Conservation (phyloP, 225 moss, liverwort and hornwort genomes). For the Marchantia paleacea region DNA sequence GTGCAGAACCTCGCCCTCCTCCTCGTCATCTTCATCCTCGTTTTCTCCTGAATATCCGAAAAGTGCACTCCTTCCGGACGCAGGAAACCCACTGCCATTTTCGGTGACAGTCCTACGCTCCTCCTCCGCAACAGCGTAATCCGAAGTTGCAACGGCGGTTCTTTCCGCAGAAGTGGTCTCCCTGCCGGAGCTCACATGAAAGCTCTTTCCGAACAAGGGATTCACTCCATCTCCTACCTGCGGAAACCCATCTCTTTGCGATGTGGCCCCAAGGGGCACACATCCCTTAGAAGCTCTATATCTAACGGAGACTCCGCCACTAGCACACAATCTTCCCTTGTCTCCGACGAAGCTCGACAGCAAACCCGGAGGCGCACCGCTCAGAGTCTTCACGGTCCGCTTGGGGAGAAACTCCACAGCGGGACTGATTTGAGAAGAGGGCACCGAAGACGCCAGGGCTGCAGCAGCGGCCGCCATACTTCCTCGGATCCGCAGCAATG, state of each 20-base stretch:
- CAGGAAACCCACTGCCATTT: conserved; percentile 14
- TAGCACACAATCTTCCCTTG: conserved; percentile 20
- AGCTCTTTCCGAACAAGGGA: conserved; percentile 26
- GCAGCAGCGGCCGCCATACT: conserved; percentile 33
- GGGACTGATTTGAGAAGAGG: conserved; percentile 3
- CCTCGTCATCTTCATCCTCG: conserved; percentile 52
- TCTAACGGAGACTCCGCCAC: conserved; percentile 14
- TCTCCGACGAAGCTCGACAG: conserved; percentile 41
- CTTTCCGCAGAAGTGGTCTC: conserved; percentile 29
- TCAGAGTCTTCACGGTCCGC: conserved; percentile 26
- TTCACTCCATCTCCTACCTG: conserved; percentile 19
- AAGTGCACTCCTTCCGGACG: conserved; percentile 30
- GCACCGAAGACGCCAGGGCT: conserved; percentile 24
- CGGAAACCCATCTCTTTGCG: conserved; percentile 17
- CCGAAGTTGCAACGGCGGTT: conserved; percentile 31
- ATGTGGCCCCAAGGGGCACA: background rate
- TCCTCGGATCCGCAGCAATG: conserved; percentile 31
- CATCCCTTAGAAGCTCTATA: conserved; percentile 17
- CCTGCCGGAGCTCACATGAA: conserved; percentile 22
- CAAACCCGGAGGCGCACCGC: conserved; percentile 29
- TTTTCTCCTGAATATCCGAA: conserved; percentile 61
- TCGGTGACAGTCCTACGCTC: conserved; percentile 25
- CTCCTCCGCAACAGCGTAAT: conserved; percentile 37
- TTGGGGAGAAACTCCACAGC: conserved; percentile 27
- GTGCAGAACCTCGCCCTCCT: conserved; percentile 41